Percentiles rank a stretch among this genome's conserved stretches.
These are phyloP conservation scores for Adansonia rubrostipa DNA, from an alignment of 441 rosid genomes.

Conservation along the genomic window DNA sequence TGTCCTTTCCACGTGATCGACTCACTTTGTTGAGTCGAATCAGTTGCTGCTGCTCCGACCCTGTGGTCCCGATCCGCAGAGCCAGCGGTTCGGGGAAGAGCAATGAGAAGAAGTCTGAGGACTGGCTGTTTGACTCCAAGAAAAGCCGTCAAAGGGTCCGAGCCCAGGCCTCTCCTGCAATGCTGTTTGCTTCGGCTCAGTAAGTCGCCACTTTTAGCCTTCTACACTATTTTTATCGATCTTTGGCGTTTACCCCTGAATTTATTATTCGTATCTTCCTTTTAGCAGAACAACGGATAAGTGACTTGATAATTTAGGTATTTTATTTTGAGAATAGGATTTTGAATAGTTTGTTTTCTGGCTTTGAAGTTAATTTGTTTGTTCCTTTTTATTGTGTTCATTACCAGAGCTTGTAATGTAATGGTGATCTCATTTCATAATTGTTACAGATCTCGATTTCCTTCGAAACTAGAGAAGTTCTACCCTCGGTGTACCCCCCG, in stretches of 20 bases:
- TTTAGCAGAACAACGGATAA: neutral
- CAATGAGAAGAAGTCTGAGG: conserved; percentile 51
- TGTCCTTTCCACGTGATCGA: conserved; percentile 29
- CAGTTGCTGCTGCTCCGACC: conserved; percentile 61
- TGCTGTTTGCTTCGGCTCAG: conserved; percentile 87
- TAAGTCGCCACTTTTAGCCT: conserved; percentile 33
- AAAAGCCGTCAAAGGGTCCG: conserved; percentile 57
- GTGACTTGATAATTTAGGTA: conserved; percentile 7
- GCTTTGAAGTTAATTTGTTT: neutral
- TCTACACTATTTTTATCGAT: neutral
- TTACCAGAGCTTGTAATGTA: neutral
- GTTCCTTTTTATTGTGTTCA: neutral
- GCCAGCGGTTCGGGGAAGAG: conserved; percentile 36
- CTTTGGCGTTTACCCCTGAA: neutral
- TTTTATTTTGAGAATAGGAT: neutral
- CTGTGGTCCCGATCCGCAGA: conserved; percentile 56
- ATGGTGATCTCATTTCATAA: conserved; percentile 13
- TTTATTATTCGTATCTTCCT: neutral
- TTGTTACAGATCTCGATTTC: conserved; percentile 61
- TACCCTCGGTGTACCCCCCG: conserved; percentile 82
- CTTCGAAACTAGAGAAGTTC: conserved; percentile 78
- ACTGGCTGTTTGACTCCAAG: conserved; percentile 55
- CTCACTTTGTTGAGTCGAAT: conserved; percentile 33
- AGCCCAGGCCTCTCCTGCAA: conserved; percentile 59
- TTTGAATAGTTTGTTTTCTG: neutral